Percentiles rank a stretch among this genome's conserved stretches.
Conservation (phyloP, 73 alveolate genomes). For the Paramecium tetraurelia region DNA sequence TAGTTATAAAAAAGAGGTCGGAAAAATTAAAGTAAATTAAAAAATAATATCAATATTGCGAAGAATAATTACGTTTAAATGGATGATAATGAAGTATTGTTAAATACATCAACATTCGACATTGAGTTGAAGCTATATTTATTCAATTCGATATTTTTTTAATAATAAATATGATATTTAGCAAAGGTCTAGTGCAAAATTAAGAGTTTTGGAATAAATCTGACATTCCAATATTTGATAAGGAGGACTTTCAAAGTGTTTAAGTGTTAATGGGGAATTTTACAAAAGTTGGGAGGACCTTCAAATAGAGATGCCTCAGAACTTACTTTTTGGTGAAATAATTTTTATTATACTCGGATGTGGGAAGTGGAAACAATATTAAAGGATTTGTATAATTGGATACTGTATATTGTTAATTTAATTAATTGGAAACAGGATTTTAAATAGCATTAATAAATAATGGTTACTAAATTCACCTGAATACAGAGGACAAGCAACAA, state of each 20-base stretch:
- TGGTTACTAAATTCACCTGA: background rate
- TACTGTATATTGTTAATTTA: conserved; percentile 2
- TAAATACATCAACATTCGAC: background rate
- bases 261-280: conserved; percentile 31
- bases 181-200: background rate
- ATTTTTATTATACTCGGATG: conserved; percentile 25
- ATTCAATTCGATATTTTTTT: background rate
- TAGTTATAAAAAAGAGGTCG: background rate
- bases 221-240: conserved; percentile 3
- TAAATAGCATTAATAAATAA: background rate
- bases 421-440: background rate
- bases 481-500: conserved; percentile 5
- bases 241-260: background rate
- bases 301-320: conserved; percentile 26
- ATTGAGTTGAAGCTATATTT: conserved; percentile 3
- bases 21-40: background rate
- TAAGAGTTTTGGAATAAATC: conserved; percentile 10
- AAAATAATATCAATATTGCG: background rate
- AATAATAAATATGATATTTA: conserved; percentile 7
- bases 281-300: conserved; percentile 9
- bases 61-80: background rate
- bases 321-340: conserved; percentile 29
- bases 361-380: background rate
- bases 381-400: conserved; percentile 36
- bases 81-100: background rate